Base-by-base conservation (phyloP, 805 yeast genomes). In the Tetrapisispora fleetii region DNA sequence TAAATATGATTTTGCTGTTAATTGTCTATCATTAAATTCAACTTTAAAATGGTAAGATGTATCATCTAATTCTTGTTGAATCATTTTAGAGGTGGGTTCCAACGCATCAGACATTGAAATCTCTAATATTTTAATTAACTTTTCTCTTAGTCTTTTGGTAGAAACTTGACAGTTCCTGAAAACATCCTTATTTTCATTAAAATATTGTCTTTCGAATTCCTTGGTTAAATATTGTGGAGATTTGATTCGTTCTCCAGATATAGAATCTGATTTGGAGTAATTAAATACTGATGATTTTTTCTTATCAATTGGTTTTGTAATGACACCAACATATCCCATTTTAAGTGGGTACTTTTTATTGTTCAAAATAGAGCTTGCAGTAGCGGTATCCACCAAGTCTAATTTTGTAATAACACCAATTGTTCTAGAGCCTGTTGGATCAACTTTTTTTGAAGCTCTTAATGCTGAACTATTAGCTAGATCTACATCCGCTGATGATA, bases 301-400 rank as follows among this genome's bases (percentile, higher is more conserved):
- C 1, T 62, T 43, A 9, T 42, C 17, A 14, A 35, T 95, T 0
- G 85, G 76, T 54, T 80, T 85, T 1, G 97, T 86, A 18, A 95
- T 83, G n/a, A 95, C 98, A 49, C 99, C 99, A 19, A 93, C 98
- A 63, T 93, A 93, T 0, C 99, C 99, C 95, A 93, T 86, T 58
- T 77, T 81, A 52, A 93, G 71, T 0, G 99, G 98, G 59, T 95
- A 95, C 58, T 82, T 85, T 54, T 76, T 80, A 66, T 91, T 91
- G 28, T 77, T 74, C 51, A 93, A 70, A 19, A 86, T 77, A 8
- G 70, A 72, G 44, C 78, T 76, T 0, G 96, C 99, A 16, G 73
- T 66, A 41, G 75, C 76, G 0, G 96, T 84, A 22, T 81, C 85
- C 2, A 95, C 95, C 47, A 93, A 73, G 67, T 93, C 99, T 64